Evolutionary conservation across 2,329 filamentous ascomycete genomes (phyloP).

Genomic region (Fusarium cicatricum): DNA sequence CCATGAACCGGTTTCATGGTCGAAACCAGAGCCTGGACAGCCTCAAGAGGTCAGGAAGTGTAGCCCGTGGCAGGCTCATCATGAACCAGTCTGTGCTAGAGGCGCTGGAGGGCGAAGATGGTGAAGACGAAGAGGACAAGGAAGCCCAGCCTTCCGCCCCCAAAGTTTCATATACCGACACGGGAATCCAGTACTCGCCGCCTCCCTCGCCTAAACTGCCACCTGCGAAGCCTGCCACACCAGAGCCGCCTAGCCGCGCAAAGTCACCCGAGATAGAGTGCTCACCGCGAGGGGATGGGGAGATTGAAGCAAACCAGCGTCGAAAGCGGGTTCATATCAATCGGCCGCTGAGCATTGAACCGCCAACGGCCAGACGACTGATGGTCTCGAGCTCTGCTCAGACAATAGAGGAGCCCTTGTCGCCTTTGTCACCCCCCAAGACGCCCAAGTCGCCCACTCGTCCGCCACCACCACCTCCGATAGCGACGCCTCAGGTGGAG

Average conservation of each 20-base stretch:
- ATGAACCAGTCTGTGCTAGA: conserved; percentile 65
- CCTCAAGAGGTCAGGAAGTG: conserved; percentile 62
- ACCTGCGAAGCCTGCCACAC: conserved; percentile 51
- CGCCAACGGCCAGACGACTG: conserved; percentile 47
- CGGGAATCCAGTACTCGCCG: conserved; percentile 83
- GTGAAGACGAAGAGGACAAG: conserved; percentile 59
- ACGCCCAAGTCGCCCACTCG: conserved; percentile 65
- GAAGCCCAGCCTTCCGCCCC: conserved; percentile 48
- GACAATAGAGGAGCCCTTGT: conserved; percentile 68
- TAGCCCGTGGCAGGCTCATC: conserved; percentile 60
- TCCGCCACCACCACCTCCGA: conserved; percentile 51
- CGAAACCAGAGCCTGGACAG: conserved; percentile 68
- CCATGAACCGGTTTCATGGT: conserved; percentile 57
- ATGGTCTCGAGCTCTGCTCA: conserved; percentile 75
- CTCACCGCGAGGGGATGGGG: conserved; percentile 56
- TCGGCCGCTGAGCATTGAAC: conserved; percentile 60
- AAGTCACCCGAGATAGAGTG: conserved; percentile 54
- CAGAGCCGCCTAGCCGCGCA: conserved; percentile 53
- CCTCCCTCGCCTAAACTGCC: conserved; percentile 73
- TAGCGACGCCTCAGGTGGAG: conserved; percentile 43
- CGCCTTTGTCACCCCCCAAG: conserved; percentile 70
- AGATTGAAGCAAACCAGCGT: conserved; percentile 78
- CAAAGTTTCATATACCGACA: conserved; percentile 71
- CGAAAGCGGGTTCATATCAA: conserved; percentile 71
- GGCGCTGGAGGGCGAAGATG: conserved; percentile 63